Base-by-base conservation (phyloP, 306 rosid species). In the Trifolium pratense region DNA sequence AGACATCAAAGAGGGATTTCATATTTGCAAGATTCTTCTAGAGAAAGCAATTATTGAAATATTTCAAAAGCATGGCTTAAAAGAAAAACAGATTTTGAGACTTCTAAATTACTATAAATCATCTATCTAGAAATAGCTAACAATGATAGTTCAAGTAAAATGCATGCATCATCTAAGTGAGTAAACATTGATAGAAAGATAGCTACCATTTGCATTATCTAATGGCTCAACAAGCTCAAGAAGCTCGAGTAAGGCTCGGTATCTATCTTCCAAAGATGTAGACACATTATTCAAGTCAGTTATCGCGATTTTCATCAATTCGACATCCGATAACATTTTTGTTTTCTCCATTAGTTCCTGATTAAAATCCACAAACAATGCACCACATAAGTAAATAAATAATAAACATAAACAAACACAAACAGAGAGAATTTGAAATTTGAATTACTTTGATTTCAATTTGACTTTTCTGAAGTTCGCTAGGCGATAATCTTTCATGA, bases 121-220 rank as follows among this genome's bases (percentile, higher is more conserved):
- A 45, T 61, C 52, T 42, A 73, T 70, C 21, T 26, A 21, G 13
- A 60, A 57, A 45, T 73, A 59, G 48, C 48, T 42, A 42, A 42
- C n/a, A 42, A 3, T 42, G 48, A 12, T 3, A 42, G 48, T 71
- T 55, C 13, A 36, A 75, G 62, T 17, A 70, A 34, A 45, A 62
- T 12, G 48, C 48, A 42, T 42, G 12, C 48, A 36, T 34, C 6
- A 31, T n/a, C n/a, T 5, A 75, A n/a, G 11, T 36, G 13, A 29
- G 11, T 58, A 73, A 39, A 70, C 56, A 66, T 42, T 37, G 26
- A 45, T 31, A 80, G 10, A 76, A 14, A 61, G 21, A 14, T 63
- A 87, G 21, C 15, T 63, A 88, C 98, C 97, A 73, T 93, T 89
- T 46, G 97, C 96, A 74, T 93, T 91, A 78, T 89, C 89, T 51